These are phyloP conservation scores for Sporisorium reilianum DNA, from an alignment of 1,284 basidiomycete species.

Conservation along the genomic window DNA sequence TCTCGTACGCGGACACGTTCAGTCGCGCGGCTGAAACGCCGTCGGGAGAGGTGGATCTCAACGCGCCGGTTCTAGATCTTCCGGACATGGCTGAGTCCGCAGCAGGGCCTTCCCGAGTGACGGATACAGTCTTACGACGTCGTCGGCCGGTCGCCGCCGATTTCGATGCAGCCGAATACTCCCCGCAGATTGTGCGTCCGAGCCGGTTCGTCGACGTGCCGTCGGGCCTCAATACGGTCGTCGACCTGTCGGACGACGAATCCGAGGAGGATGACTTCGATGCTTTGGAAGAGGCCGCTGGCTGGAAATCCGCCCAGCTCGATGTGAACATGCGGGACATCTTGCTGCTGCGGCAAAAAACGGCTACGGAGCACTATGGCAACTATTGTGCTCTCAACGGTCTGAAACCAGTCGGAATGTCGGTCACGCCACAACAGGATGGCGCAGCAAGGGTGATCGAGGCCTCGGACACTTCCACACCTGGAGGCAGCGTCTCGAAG, in stretches of 20 bases:
- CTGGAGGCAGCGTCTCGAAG: not conserved
- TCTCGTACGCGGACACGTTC: conserved; percentile 48
- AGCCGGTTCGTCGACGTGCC: conserved; percentile 39
- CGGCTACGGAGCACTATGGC: conserved; percentile 32
- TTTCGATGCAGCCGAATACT: conserved; percentile 27
- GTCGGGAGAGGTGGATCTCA: conserved; percentile 40
- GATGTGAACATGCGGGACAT: conserved; percentile 18
- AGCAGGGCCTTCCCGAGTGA: not conserved
- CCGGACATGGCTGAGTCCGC: conserved; percentile 13
- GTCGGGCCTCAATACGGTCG: conserved; percentile 37
- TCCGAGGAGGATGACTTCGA: conserved; percentile 21
- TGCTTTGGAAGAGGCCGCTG: conserved; percentile 10
- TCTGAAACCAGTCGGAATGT: conserved; percentile 10
- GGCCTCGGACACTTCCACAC: not conserved
- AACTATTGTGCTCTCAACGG: conserved; percentile 36
- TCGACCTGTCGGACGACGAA: conserved; percentile 50
- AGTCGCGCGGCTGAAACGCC: conserved; percentile 25
- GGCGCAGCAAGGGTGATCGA: not conserved
- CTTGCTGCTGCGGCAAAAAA: conserved; percentile 25
- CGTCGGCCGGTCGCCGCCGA: conserved; percentile 35
- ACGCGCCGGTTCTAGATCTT: conserved; percentile 30
- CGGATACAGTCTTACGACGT: conserved; percentile 6
- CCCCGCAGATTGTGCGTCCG: conserved; percentile 9
- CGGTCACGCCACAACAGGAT: conserved; percentile 7
- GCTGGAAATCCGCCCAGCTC: conserved; percentile 17